A percentile compares a stretch with the other conserved stretches of the same genome.
These are phyloP conservation scores for Spathaspora arborariae DNA, from an alignment of 805 yeast genomes.

Conservation along the genomic window DNA sequence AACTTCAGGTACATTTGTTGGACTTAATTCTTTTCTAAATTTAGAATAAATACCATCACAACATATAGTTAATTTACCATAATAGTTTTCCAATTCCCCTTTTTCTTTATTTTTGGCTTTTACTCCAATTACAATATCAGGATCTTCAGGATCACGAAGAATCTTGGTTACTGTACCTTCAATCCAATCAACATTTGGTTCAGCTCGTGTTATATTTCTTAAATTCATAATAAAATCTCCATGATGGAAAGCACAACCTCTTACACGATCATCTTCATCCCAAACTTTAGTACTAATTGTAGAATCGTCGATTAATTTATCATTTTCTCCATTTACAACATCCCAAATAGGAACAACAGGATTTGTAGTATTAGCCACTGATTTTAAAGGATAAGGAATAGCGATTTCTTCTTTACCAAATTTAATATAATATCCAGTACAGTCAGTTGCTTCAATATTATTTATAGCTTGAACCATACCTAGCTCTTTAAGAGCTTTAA, in stretches of 20 bases:
- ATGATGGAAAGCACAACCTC: conserved; percentile 90
- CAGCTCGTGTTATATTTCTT: conserved; percentile 62
- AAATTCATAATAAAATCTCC: conserved; percentile 82
- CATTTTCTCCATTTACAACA: conserved; percentile 57
- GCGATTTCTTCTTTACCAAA: conserved; percentile 54
- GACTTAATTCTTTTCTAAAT: conserved; percentile 70
- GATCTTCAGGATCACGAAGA: conserved; percentile 48
- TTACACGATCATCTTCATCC: conserved; percentile 53
- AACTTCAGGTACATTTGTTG: conserved; percentile 59
- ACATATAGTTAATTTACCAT: conserved; percentile 64
- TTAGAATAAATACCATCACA: conserved; percentile 96
- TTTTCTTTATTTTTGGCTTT: conserved; percentile 45
- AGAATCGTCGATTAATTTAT: conserved; percentile 44
- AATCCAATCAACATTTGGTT: conserved; percentile 70
- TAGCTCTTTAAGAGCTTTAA: conserved; percentile 72
- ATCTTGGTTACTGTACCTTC: conserved; percentile 82
- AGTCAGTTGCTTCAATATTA: conserved; percentile 72
- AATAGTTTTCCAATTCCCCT: conserved; percentile 39
- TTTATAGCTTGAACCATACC: conserved; percentile 79
- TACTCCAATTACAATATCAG: conserved; percentile 69
- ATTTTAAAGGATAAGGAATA: conserved; percentile 70
- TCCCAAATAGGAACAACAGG: conserved; percentile 48
- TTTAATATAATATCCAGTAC: conserved; percentile 77
- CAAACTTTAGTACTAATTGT: conserved; percentile 49
- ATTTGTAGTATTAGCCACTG: conserved; percentile 37